Percentiles rank a stretch among this genome's conserved stretches.
phyloP scores from a whole-genome alignment of 805 yeast genomes.

The Ogataea pini region DNA sequence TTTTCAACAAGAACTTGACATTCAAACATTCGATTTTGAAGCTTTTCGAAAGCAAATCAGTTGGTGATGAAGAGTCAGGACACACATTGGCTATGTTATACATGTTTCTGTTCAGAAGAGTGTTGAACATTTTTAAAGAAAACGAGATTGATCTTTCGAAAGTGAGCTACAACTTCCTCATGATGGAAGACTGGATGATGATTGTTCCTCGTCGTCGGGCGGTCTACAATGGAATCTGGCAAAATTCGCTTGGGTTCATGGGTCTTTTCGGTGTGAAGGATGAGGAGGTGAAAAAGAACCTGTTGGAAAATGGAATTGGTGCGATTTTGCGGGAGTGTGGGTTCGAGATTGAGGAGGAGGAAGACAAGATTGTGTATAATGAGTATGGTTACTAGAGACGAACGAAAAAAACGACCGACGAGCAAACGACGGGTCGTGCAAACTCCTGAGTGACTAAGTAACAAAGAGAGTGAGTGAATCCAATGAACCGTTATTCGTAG shows the following conservation, averaged over 20 bases:
- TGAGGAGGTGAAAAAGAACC: conserved; percentile 50
- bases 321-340: conserved; percentile 66
- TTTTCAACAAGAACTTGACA: conserved; percentile 59
- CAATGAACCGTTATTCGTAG: too few species aligned
- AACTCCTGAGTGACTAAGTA: too few species aligned
- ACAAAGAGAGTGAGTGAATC: too few species aligned
- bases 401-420: too few species aligned
- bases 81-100: conserved; percentile 68
- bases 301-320: conserved; percentile 48
- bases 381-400: conserved; percentile 58
- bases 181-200: conserved; percentile 84
- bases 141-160: conserved; percentile 38
- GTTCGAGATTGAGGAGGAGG: conserved; percentile 53
- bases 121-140: conserved; percentile 66
- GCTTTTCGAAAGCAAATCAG: conserved; percentile 38
- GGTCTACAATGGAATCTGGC: conserved; percentile 54
- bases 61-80: conserved; percentile 42
- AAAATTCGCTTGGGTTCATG: conserved; percentile 78
- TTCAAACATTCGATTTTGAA: conserved; percentile 85
- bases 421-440: too few species aligned
- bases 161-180: conserved; percentile 75
- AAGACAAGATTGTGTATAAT: conserved; percentile 50
- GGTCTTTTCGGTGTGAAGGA: conserved; percentile 80
- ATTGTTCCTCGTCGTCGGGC: conserved; percentile 77
- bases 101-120: conserved; percentile 69